Evolutionary conservation across 352 stramenopile species (phyloP).

Genomic region (Phytophthora palmivora): DNA sequence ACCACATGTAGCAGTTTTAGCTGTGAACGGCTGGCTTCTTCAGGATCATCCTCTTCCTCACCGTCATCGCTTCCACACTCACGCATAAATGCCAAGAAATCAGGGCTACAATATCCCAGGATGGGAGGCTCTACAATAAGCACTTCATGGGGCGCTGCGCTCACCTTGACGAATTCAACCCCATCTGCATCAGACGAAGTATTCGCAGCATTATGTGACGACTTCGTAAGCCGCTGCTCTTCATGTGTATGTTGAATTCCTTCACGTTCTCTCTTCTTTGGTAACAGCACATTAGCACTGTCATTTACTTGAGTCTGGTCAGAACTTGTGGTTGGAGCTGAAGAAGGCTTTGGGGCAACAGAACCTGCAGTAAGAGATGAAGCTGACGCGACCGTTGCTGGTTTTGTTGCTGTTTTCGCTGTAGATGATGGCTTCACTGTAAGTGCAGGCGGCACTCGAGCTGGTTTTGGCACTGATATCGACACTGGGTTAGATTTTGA

Average conservation of each 20-base stretch:
- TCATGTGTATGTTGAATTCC: not conserved
- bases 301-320: constrained; percentile 2
- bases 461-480: not conserved
- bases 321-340: not conserved
- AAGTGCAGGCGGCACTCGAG: not conserved
- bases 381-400: not conserved
- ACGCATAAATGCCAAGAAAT: constrained; percentile 59
- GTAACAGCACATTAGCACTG: constrained; percentile 24
- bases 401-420: not conserved
- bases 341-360: not conserved
- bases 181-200: constrained; percentile 8
- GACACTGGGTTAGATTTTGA: not conserved
- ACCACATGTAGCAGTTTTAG: constrained; percentile 61
- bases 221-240: constrained; percentile 11
- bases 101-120: constrained; percentile 47
- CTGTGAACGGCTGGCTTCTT: constrained; percentile 39
- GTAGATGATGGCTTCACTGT: not conserved
- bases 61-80: constrained; percentile 52
- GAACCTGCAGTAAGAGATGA: not conserved
- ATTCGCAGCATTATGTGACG: not conserved
- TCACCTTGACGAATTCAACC: constrained; percentile 15
- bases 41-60: constrained; percentile 47
- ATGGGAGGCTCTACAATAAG: constrained; percentile 23
- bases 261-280: constrained; percentile 38
- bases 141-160: constrained; percentile 12